Evolutionary conservation across 352 stramenopile species (phyloP).

Genomic region (Globisporangium megalacanthum): DNA sequence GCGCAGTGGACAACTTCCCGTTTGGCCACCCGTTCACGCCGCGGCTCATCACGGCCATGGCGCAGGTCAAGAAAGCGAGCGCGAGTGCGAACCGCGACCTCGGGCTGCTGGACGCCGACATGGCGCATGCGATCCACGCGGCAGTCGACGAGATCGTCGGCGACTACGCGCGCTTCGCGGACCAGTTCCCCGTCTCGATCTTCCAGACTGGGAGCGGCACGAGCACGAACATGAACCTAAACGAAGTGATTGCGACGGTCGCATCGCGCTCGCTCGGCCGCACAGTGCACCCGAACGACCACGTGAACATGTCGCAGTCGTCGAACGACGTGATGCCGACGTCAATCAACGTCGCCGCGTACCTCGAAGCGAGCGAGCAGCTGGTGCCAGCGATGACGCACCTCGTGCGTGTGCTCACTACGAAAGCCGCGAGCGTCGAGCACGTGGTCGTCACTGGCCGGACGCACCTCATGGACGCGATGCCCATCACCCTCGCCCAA

Average conservation of each 20-base stretch:
- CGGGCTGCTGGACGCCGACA: constrained; percentile 29
- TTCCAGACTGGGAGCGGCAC: constrained; percentile 93
- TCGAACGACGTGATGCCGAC: constrained; percentile 65
- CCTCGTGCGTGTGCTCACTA: constrained; percentile 26
- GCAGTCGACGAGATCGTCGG: constrained; percentile 27
- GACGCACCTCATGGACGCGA: constrained; percentile 77
- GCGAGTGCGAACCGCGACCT: constrained; percentile 38
- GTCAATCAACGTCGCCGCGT: constrained; percentile 44
- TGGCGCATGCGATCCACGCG: constrained; percentile 26
- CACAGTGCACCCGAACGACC: constrained; percentile 80
- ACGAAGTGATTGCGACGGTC: constrained; percentile 94
- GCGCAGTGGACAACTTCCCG: constrained; percentile 44
- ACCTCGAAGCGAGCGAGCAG: constrained; percentile 39
- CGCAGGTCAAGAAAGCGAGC: constrained; percentile 43
- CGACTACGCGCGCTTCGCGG: constrained; percentile 25
- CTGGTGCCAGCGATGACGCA: constrained; percentile 62
- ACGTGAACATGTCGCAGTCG: constrained; percentile 70
- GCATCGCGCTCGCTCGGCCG: constrained; percentile 58
- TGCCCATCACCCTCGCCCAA: constrained; percentile 46
- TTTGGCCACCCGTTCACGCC: constrained; percentile 40
- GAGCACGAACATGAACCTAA: constrained; percentile 99
- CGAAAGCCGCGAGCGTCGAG: constrained; percentile 31
- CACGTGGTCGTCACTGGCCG: constrained; percentile 52
- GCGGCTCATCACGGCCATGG: constrained; percentile 35
- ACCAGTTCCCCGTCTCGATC: constrained; percentile 52